Conservation (phyloP, 106 monocot species). For the Dendrobium nobile region DNA sequence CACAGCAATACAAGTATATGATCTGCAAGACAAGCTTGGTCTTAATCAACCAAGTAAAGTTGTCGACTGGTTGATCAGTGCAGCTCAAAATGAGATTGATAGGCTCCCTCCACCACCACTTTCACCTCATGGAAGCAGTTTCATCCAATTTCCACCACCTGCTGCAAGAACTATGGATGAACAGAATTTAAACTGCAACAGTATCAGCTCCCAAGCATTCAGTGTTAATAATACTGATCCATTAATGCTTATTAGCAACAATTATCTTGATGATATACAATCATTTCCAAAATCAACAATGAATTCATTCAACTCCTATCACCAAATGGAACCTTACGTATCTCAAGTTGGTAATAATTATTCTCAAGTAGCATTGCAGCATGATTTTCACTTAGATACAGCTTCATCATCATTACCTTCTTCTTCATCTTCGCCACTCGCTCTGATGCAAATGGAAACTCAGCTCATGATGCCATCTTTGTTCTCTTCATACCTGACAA, state of each 20-base stretch:
- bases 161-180: background rate
- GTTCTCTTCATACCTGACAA: background rate
- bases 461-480: background rate
- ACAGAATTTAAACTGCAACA: background rate
- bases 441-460: too few species aligned
- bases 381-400: too few species aligned
- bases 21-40: conserved; percentile 78
- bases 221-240: too few species aligned
- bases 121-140: too few species aligned
- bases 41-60: conserved; percentile 84
- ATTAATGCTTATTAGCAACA: too few species aligned
- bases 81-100: conserved; percentile 49
- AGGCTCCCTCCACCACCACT: conserved; percentile 43
- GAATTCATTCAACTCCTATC: background rate
- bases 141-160: background rate
- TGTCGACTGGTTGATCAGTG: conserved; percentile 58
- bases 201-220: too few species aligned
- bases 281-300: background rate
- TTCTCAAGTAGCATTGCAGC: too few species aligned
- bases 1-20: conserved; percentile 86
- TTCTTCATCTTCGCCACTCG: too few species aligned
- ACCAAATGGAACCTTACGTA: background rate
- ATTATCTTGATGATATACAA: too few species aligned
- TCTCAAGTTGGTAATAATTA: background rate
- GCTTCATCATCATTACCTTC: too few species aligned